Evolutionary conservation across 805 yeast species (phyloP).

Genomic region (Yamadazyma kitorensis): DNA sequence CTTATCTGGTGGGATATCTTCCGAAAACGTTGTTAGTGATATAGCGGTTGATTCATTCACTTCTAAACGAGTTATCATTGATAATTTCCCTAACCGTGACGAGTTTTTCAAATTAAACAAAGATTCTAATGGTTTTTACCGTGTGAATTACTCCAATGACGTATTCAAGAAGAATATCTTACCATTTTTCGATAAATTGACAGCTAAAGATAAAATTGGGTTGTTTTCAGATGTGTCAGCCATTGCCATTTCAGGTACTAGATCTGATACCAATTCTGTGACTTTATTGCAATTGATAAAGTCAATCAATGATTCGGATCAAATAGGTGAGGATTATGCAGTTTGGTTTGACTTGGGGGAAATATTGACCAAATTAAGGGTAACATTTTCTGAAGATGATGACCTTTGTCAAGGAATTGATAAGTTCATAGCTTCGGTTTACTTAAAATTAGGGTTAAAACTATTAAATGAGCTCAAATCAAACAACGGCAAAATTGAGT

Average conservation of each 20-base stretch:
- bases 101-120: conserved; percentile 47
- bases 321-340: conserved; percentile 36
- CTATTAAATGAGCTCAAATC: conserved; percentile 21
- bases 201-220: conserved; percentile 51
- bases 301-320: conserved; percentile 22
- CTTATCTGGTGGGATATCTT: conserved; percentile 20
- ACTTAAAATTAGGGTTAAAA: conserved; percentile 24
- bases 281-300: conserved; percentile 44
- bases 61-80: conserved; percentile 19
- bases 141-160: conserved; percentile 49
- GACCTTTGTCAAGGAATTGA: conserved; percentile 25
- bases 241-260: conserved; percentile 46
- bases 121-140: conserved; percentile 50
- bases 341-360: conserved; percentile 56
- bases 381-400: conserved; percentile 30
- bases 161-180: conserved; percentile 40
- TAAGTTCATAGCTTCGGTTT: conserved; percentile 27
- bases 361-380: conserved; percentile 33
- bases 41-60: conserved; percentile 22
- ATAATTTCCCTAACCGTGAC: conserved; percentile 18
- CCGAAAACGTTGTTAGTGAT: background rate
- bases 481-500: conserved; percentile 13
- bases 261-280: conserved; percentile 27
- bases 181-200: conserved; percentile 33
- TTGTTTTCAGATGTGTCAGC: conserved; percentile 52